Evolutionary conservation across 331 rosid species (phyloP).

Genomic region (Quercus tomentella): DNA sequence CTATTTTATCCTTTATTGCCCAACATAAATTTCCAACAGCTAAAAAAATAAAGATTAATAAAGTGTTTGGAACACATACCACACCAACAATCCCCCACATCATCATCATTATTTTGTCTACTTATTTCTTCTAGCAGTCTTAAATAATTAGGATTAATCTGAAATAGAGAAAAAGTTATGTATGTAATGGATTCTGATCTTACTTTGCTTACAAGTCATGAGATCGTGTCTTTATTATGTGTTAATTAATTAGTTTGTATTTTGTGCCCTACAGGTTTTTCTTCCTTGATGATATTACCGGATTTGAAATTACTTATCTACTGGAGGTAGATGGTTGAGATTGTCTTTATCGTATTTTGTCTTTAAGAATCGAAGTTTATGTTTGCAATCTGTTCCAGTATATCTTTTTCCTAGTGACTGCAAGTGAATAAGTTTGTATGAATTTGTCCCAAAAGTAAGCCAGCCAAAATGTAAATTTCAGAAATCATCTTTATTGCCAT

Average conservation of each 20-base stretch:
- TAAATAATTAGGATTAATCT: too few relatives aligned
- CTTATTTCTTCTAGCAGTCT: too few relatives aligned
- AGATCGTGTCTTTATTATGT: background rate
- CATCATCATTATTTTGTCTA: too few relatives aligned
- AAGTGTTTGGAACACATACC: too few relatives aligned
- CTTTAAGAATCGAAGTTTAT: conserved; percentile 2
- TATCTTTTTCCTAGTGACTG: background rate
- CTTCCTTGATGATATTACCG: conserved; percentile 90
- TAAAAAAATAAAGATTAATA: too few relatives aligned
- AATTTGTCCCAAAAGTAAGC: background rate
- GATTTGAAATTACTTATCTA: conserved; percentile 76
- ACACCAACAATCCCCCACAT: too few relatives aligned
- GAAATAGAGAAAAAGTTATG: too few relatives aligned
- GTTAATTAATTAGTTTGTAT: background rate
- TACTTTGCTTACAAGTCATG: background rate
- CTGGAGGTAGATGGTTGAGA: conserved; percentile 50
- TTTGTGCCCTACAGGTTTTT: conserved; percentile 59
- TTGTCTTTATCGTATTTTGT: conserved; percentile 1
- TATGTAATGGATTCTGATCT: background rate
- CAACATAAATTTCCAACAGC: too few relatives aligned
- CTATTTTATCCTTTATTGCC: too few relatives aligned
- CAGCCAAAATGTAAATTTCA: background rate
- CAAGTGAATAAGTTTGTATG: background rate
- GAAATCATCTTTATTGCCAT: background rate
- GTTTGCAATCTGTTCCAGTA: background rate